A percentile compares a stretch with the other conserved stretches of the same genome.
These are phyloP conservation scores for Suillus sp. DNA, from an alignment of 768 basidiomycete species.

Conservation along the genomic window DNA sequence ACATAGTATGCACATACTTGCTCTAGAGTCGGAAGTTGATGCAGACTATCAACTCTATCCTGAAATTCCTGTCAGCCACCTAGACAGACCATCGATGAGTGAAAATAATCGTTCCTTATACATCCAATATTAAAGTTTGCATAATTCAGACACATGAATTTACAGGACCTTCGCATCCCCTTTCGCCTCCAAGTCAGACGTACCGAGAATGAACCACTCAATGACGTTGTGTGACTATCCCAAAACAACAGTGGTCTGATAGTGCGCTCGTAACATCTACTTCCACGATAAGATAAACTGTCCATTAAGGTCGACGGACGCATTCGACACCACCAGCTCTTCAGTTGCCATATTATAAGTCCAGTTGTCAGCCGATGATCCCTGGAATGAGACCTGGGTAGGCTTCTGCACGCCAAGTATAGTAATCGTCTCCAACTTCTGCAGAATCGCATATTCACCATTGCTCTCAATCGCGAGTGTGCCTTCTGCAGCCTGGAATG, in stretches of 20 bases:
- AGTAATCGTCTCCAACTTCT: conserved; percentile 53
- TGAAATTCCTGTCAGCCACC: background rate
- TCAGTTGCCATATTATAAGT: conserved; percentile 40
- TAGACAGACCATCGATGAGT: background rate
- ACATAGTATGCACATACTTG: background rate
- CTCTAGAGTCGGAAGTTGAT: background rate
- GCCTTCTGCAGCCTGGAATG: conserved; percentile 40
- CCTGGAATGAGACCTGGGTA: conserved; percentile 41
- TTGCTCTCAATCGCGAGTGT: conserved; percentile 40
- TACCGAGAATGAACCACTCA: background rate
- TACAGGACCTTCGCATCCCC: background rate
- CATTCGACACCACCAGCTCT: conserved; percentile 42
- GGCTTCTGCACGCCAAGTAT: conserved; percentile 58
- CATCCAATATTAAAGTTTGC: background rate
- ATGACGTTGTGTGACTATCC: background rate
- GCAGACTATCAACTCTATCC: background rate
- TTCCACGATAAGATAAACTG: conserved; percentile 39
- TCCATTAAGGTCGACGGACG: conserved; percentile 47
- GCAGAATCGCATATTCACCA: conserved; percentile 40
- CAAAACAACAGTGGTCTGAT: background rate
- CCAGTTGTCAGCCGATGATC: conserved; percentile 38
- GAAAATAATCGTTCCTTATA: background rate
- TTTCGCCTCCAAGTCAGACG: background rate
- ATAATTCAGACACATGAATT: background rate
- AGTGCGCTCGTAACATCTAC: conserved; percentile 7